Evolutionary conservation across 805 yeast species (phyloP), one percentile per base, ranked within the genome.

Genomic region (Zygoascus bituminiphila): DNA sequence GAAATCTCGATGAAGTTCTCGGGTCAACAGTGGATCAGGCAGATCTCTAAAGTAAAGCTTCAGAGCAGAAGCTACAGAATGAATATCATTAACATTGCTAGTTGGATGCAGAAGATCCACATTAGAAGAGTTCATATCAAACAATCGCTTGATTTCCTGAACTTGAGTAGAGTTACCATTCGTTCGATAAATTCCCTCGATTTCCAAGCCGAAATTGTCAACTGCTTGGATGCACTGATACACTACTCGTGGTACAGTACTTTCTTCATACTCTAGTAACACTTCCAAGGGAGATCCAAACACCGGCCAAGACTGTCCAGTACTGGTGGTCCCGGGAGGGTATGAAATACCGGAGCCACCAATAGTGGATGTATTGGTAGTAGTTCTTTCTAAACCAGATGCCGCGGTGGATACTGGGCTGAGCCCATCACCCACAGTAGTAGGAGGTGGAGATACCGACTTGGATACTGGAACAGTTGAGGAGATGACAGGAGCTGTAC

Each of bases 141-240:
- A 84, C 44, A 81, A 72, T 19, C 78, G 82, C 56, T 76, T 79
- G 52, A 91, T 69, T 51, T 81, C 84, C 55, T 82, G 83, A 10
- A 93, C 82, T 37, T 84, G 82, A 6, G 81, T 65, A 38, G 77
- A 78, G 63, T 84, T 86, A 0, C 96, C 96, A 46, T 85, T 81
- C 29, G 87, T 80, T 49, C 97, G 74, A 64, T 93, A 93, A 31
- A 93, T 82, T 0, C 98, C 98, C 62, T 88, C 97, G 29, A 85
- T 70, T 45, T 86, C 82, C 35, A 84, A 63, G 1, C 99, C 99
- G 62, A 84, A 81, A 37, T 74, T 75, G 61, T 93, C 98, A 31
- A 93, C 81, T 6, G 89, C 82, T 54, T 81, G 82, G 45, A 91
- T 84, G 71, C 97, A 89, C 61, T 82, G 86, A 54, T 82, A 81